These are phyloP conservation scores for Clavispora carvajalis DNA, from an alignment of 805 yeast genomes.

Conservation along the genomic window DNA sequence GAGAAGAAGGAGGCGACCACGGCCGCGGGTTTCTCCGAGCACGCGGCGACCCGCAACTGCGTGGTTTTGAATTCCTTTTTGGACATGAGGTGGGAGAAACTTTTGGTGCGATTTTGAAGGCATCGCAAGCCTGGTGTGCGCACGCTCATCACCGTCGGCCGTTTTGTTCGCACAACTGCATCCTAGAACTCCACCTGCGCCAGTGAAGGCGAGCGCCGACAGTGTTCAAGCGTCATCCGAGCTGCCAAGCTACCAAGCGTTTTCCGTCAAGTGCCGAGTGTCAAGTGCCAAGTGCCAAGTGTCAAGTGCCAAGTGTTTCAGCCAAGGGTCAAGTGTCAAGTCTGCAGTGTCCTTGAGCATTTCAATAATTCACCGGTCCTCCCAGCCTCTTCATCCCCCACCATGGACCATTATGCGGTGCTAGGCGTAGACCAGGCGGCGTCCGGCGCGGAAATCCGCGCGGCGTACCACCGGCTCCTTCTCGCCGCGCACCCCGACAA, in stretches of 20 bases:
- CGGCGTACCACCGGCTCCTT: slow-evolving; percentile 59
- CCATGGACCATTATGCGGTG: slow-evolving; percentile 44
- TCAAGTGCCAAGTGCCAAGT: no score
- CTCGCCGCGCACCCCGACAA: slow-evolving; percentile 81
- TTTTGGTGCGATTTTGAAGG: not conserved
- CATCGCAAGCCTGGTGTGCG: slow-evolving; percentile 9
- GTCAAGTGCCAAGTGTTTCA: no score
- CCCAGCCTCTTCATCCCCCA: not conserved
- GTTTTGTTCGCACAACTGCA: not conserved
- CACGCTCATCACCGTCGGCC: slow-evolving; percentile 1
- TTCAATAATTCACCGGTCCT: no score
- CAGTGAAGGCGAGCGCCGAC: no score
- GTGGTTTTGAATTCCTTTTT: slow-evolving; percentile 34
- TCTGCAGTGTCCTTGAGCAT: no score
- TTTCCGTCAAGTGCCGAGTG: no score
- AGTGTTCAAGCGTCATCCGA: no score
- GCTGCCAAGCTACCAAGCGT: no score
- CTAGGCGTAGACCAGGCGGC: slow-evolving; percentile 47
- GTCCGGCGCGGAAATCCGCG: slow-evolving; percentile 39
- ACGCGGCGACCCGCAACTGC: slow-evolving; percentile 35
- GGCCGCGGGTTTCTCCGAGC: slow-evolving; percentile 41
- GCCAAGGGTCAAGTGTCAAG: no score
- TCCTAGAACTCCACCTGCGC: no score
- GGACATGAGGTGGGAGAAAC: slow-evolving; percentile 5
- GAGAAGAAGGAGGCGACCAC: slow-evolving; percentile 74